Percentiles rank a stretch among this genome's conserved stretches.
phyloP scores from a whole-genome alignment of 2,329 filamentous ascomycete species.

The Ophiosphaerella herpotricha region DNA sequence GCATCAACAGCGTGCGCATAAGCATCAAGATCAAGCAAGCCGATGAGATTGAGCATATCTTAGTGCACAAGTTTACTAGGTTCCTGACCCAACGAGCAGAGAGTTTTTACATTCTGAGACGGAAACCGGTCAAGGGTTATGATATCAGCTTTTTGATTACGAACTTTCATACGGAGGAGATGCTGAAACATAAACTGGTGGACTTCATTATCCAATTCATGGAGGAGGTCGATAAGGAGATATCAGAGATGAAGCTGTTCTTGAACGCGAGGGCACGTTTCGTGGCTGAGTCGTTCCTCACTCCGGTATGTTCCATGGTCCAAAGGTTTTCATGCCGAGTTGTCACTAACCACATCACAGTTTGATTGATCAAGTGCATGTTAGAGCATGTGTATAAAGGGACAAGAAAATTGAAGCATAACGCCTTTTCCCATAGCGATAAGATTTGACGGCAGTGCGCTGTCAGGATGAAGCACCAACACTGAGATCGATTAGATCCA shows the following conservation, averaged over 20 bases:
- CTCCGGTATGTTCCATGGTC: slow-evolving; percentile 67
- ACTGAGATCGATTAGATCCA: background rate
- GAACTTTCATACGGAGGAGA: slow-evolving; percentile 97
- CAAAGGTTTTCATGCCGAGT: background rate
- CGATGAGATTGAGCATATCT: slow-evolving; percentile 96
- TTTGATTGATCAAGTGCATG: slow-evolving; percentile 30
- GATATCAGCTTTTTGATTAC: slow-evolving; percentile 99
- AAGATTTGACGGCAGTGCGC: background rate
- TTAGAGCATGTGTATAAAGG: background rate
- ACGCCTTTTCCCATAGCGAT: background rate
- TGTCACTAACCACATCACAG: slow-evolving; percentile 10
- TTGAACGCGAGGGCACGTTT: slow-evolving; percentile 96
- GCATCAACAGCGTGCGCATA: slow-evolving; percentile 94
- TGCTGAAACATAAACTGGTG: slow-evolving; percentile 98
- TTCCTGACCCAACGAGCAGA: slow-evolving; percentile 96
- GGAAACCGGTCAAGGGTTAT: slow-evolving; percentile 97
- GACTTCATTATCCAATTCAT: slow-evolving; percentile 99
- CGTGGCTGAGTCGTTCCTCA: slow-evolving; percentile 97
- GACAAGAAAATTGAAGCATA: background rate
- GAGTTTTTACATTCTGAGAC: slow-evolving; percentile 92
- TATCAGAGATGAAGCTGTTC: slow-evolving; percentile 99
- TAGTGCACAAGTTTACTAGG: slow-evolving; percentile 97
- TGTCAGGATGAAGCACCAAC: background rate
- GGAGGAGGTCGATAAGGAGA: slow-evolving; percentile 99
- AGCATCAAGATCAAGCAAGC: slow-evolving; percentile 99